These are phyloP conservation scores for Rugiboletus extremiorientalis DNA, from an alignment of 1,284 basidiomycete species.

Conservation along the genomic window DNA sequence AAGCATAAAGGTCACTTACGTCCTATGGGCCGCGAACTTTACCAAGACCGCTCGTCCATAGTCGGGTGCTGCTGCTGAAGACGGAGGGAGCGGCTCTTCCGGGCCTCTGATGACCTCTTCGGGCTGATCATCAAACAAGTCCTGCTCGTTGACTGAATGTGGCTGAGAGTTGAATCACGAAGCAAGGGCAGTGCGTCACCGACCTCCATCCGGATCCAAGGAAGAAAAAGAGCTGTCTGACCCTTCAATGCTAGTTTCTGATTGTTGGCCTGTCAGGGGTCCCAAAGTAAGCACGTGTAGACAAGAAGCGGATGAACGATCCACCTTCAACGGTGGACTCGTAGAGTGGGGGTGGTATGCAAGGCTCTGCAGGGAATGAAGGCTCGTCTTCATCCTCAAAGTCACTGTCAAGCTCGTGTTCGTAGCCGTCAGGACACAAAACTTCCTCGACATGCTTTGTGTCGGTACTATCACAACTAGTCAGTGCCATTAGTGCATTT, in stretches of 20 bases:
- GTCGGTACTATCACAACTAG: background rate
- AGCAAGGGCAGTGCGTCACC: background rate
- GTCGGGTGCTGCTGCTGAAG: background rate
- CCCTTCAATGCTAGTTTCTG: background rate
- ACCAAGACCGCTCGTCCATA: constrained; percentile 9
- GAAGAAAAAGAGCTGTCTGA: constrained; percentile 7
- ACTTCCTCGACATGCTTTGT: constrained; percentile 8
- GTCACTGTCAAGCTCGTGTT: constrained; percentile 30
- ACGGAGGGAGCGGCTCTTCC: background rate
- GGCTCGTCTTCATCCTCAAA: constrained; percentile 23
- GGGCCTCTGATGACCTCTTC: constrained; percentile 7
- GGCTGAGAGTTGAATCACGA: constrained; percentile 14
- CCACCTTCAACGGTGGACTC: constrained; percentile 5
- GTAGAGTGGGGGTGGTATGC: background rate
- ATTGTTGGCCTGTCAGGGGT: constrained; percentile 1
- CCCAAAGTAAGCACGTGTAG: background rate
- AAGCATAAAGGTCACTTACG: constrained; percentile 17
- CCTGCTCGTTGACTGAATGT: constrained; percentile 5
- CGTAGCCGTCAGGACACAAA: constrained; percentile 11
- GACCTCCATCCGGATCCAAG: constrained; percentile 11
- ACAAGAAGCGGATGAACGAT: background rate
- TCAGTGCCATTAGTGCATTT: background rate
- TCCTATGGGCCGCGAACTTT: constrained; percentile 27
- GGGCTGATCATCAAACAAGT: background rate
- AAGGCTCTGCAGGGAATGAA: background rate